These are phyloP conservation scores for Nematodospora anomalae DNA, from an alignment of 1,139 yeast species.

Conservation along the genomic window DNA sequence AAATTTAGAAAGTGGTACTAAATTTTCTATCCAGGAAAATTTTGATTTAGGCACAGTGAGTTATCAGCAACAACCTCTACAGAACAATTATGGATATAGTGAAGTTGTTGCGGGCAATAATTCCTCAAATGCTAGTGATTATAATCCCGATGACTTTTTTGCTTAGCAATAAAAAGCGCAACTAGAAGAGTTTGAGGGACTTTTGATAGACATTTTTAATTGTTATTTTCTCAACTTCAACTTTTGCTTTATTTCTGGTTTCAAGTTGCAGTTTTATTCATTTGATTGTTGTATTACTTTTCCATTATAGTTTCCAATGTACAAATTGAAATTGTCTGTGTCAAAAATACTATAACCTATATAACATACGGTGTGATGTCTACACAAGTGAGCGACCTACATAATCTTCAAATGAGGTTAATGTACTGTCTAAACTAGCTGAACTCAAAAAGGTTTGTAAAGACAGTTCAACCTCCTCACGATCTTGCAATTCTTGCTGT, in stretches of 20 bases:
- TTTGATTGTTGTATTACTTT: too few species aligned
- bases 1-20: slow-evolving; percentile 9
- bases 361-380: too few species aligned
- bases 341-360: too few species aligned
- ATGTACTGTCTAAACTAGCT: neutral
- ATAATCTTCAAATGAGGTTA: neutral
- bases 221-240: too few species aligned
- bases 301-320: too few species aligned
- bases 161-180: too few species aligned
- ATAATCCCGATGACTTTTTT: slow-evolving; percentile 12
- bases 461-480: slow-evolving; percentile 1
- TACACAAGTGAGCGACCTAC: neutral
- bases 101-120: too few species aligned
- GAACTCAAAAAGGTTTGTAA: slow-evolving; percentile 1
- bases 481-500: neutral
- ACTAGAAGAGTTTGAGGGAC: too few species aligned
- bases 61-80: slow-evolving; percentile 1
- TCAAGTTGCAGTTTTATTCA: too few species aligned
- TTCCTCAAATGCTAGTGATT: slow-evolving; percentile 1
- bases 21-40: neutral
- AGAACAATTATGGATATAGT: neutral
- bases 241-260: too few species aligned
- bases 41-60: neutral
- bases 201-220: too few species aligned
- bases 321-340: too few species aligned